Evolutionary conservation across 306 rosid genomes (phyloP).

Genomic region (Gastrolobium bilobum): DNA sequence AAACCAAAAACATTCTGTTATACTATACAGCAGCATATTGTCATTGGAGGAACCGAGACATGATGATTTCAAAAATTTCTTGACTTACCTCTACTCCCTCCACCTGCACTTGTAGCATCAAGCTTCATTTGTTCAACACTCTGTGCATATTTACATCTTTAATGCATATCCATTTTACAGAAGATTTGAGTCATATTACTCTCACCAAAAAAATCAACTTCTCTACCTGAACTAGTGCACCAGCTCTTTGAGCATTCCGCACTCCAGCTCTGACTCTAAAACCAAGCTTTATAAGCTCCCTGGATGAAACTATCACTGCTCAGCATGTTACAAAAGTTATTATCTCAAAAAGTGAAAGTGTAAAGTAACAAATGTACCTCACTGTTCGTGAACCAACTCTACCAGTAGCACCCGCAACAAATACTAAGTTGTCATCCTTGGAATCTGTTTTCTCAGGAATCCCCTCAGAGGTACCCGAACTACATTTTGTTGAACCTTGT

Average conservation of each 20-base stretch:
- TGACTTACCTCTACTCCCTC: constrained; percentile 69
- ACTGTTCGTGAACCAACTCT: constrained; percentile 95
- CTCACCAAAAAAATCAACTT: constrained; percentile 7
- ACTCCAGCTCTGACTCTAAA: constrained; percentile 93
- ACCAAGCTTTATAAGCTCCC: constrained; percentile 98
- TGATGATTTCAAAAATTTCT: constrained; percentile 48
- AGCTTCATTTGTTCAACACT: constrained; percentile 79
- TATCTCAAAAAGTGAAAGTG: constrained; percentile 7
- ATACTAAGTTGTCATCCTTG: constrained; percentile 80
- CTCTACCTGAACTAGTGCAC: constrained; percentile 72
- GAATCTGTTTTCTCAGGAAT: constrained; percentile 56
- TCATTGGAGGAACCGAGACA: constrained; percentile 31
- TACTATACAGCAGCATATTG: constrained; percentile 56
- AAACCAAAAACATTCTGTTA: constrained; percentile 86
- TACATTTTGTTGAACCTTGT: constrained; percentile 61
- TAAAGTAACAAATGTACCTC: constrained; percentile 61
- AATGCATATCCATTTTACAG: constrained; percentile 42
- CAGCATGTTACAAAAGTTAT: constrained; percentile 37
- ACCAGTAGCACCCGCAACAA: constrained; percentile 99
- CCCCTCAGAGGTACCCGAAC: constrained; percentile 53
- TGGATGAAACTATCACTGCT: constrained; percentile 52
- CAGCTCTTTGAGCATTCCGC: constrained; percentile 77
- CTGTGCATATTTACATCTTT: constrained; percentile 60
- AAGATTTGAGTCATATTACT: constrained; percentile 14
- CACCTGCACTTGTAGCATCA: constrained; percentile 57